Base-by-base conservation (phyloP, 768 basidiomycete species). In the Imleria badia region DNA sequence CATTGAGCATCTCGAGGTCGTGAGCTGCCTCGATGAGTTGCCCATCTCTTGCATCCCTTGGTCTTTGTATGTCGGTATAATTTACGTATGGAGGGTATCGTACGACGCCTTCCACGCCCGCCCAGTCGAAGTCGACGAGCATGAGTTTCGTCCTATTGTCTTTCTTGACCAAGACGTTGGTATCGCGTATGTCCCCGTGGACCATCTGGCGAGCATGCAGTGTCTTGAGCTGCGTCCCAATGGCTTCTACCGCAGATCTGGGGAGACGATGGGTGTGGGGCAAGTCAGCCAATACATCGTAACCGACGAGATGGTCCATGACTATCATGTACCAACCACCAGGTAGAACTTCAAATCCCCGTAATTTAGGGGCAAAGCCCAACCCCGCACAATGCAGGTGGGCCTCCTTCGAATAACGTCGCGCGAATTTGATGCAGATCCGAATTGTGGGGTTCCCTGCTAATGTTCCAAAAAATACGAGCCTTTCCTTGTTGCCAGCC, bases 341-440 rank as follows among this genome's bases (percentile, higher is more conserved):
- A 39, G 19, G 19, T 4, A 19, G 39, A 9, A 5, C 39, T 12
- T 39, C 11, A 11, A 39, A 19, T 39, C 38, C 38, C 11, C 5
- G n/a, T 38, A 38, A 8, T 19, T n/a, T n/a, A 0, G 38, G 38
- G 4, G 38, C n/a, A 3, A 38, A 35, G 15, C 34, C 14, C 15
- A 17, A 6, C 34, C 15, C 15, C 7, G 34, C 34, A 35, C 34
- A 35, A 35, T 35, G 34, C 34, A 35, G 34, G 34, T 74, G 73
- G 23, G 54, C 68, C 20, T 66, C 66, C 45, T 47, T 48, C 36
- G 63, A 69, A 55, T 68, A 72, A 26, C 14, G 10, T 26, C 22
- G 51, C 22, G 50, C 45, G 46, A 72, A 74, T 59, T 74, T 72
- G 53, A 74, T 54, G 51, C 62, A 65, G 34, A 74, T 62, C 10